Evolutionary conservation across 495 filamentous ascomycete genomes (phyloP).

Genomic region (Penicillium bialowiezense): DNA sequence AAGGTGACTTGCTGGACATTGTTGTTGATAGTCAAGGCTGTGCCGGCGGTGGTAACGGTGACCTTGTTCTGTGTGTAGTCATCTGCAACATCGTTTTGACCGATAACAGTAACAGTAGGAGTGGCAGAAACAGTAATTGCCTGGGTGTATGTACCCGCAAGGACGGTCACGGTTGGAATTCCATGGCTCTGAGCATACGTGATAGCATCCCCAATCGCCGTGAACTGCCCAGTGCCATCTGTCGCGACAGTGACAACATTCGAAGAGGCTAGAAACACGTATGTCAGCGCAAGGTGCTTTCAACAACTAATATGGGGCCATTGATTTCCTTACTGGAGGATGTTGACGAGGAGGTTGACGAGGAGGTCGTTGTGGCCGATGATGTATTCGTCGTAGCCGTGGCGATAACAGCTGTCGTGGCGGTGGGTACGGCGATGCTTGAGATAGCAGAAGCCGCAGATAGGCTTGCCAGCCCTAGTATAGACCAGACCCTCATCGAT

Average conservation of each 20-base stretch:
- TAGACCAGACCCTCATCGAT: conserved; percentile 1
- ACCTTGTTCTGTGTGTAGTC: conserved; percentile 4
- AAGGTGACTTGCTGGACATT: conserved; percentile 10
- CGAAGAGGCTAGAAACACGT: background rate
- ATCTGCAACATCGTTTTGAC: background rate
- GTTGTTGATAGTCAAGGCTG: conserved; percentile 6
- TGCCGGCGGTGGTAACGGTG: background rate
- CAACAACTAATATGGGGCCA: too few relatives aligned
- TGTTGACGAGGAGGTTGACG: background rate
- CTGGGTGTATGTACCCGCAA: conserved; percentile 11
- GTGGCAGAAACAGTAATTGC: conserved; percentile 8
- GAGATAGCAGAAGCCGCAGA: background rate
- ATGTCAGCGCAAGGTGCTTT: background rate
- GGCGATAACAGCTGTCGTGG: background rate
- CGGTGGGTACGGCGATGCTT: background rate
- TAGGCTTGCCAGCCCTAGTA: background rate
- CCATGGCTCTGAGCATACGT: conserved; percentile 10
- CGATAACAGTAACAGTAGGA: conserved; percentile 5
- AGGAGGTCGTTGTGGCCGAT: background rate
- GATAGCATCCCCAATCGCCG: conserved; percentile 11
- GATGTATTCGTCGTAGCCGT: background rate
- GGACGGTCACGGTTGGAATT: conserved; percentile 12
- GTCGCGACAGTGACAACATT: conserved; percentile 1
- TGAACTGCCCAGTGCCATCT: conserved; percentile 6
- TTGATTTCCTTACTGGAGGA: background rate